Evolutionary conservation across 2,329 filamentous ascomycete species (phyloP).

Genomic region (Neonectria neomacrospora): DNA sequence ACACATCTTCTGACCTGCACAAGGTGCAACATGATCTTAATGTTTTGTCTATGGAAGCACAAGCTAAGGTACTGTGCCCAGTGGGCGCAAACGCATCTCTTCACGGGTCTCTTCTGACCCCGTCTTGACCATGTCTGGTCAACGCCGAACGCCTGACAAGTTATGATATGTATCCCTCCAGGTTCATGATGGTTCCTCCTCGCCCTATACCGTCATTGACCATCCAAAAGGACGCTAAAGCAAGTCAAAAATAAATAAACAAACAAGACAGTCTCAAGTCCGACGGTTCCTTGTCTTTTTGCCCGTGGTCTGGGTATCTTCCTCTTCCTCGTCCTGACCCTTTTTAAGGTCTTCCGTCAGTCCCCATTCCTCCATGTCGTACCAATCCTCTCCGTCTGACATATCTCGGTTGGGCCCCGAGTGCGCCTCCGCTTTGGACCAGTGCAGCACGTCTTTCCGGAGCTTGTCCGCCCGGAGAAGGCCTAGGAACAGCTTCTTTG

Average conservation of each 20-base stretch:
- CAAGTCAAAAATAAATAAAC: slow-evolving; percentile 18
- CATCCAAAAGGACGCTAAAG: background rate
- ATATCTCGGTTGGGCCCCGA: slow-evolving; percentile 74
- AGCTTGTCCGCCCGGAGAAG: slow-evolving; percentile 78
- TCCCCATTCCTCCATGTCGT: slow-evolving; percentile 83
- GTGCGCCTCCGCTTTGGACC: slow-evolving; percentile 83
- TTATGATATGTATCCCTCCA: slow-evolving; percentile 18
- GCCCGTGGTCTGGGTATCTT: slow-evolving; percentile 69
- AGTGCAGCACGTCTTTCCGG: slow-evolving; percentile 76
- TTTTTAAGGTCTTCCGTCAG: slow-evolving; percentile 81
- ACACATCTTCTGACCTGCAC: background rate
- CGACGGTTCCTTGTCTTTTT: slow-evolving; percentile 71
- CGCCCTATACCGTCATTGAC: background rate
- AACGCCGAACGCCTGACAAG: slow-evolving; percentile 26
- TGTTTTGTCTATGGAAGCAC: slow-evolving; percentile 15
- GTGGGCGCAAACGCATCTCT: background rate
- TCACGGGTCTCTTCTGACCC: background rate
- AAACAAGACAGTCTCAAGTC: slow-evolving; percentile 27
- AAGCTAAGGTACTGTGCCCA: background rate
- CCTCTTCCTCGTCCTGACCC: slow-evolving; percentile 84
- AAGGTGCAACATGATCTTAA: background rate
- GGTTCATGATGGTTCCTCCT: slow-evolving; percentile 3
- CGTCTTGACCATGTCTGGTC: slow-evolving; percentile 9
- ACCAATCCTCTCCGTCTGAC: slow-evolving; percentile 92
- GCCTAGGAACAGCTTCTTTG: slow-evolving; percentile 74